Evolutionary conservation across 495 filamentous ascomycete species (phyloP).

Genomic region (Sphaerosporella brunnea): DNA sequence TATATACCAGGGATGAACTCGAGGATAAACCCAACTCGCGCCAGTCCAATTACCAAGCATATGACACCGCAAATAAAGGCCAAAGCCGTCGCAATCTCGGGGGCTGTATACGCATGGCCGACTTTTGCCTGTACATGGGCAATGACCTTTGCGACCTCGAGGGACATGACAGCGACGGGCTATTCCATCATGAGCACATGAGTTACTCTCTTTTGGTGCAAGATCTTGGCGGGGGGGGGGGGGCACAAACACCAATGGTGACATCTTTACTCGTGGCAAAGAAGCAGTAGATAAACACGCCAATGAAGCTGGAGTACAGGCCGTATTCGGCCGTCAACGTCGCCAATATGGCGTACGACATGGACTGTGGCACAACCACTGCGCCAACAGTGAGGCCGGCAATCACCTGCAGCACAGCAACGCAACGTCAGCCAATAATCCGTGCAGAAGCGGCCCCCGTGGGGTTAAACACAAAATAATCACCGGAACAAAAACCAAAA

Average conservation of each 20-base stretch:
- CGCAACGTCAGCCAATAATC: constrained; percentile 24
- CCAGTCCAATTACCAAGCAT: constrained; percentile 33
- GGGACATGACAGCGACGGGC: constrained; percentile 35
- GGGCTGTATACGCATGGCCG: constrained; percentile 21
- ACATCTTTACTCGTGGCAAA: constrained; percentile 55
- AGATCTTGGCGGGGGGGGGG: too few species aligned
- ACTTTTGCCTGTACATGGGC: constrained; percentile 18
- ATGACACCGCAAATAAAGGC: constrained; percentile 33
- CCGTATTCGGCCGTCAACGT: constrained; percentile 41
- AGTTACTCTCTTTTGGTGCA: too few species aligned
- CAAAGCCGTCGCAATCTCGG: constrained; percentile 31
- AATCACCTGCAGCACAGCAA: constrained; percentile 15
- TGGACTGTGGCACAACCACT: constrained; percentile 44
- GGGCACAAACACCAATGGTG: constrained; percentile 42
- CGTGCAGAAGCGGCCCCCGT: constrained; percentile 5
- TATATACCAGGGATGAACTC: constrained; percentile 35
- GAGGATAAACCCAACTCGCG: constrained; percentile 34
- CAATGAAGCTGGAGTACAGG: constrained; percentile 50
- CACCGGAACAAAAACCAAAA: too few species aligned
- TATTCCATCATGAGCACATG: too few species aligned
- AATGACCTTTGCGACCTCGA: constrained; percentile 26
- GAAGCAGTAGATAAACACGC: constrained; percentile 48
- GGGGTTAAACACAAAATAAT: too few species aligned
- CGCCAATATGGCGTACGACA: constrained; percentile 47
- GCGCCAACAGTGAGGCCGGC: constrained; percentile 24